Conservation (phyloP, 148 eudicot species). For the Limonium bicolor region DNA sequence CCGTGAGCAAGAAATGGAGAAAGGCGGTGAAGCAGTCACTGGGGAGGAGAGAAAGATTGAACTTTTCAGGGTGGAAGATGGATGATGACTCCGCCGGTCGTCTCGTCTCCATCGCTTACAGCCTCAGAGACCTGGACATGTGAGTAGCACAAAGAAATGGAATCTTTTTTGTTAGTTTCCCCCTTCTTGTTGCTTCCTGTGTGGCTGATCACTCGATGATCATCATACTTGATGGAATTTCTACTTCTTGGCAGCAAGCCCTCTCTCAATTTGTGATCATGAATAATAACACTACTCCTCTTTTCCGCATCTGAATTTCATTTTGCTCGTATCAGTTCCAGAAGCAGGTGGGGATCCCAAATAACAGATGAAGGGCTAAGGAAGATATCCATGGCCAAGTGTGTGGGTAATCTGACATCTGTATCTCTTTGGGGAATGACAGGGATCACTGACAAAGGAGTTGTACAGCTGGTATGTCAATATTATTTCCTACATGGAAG, state of each 20-base stretch:
- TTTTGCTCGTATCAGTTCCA: slow-evolving; percentile 38
- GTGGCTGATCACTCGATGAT: no score
- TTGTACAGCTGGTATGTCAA: slow-evolving; percentile 61
- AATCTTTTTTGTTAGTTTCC: no score
- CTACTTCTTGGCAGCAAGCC: no score
- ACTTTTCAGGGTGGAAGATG: slow-evolving; percentile 82
- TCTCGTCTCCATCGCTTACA: slow-evolving; percentile 54
- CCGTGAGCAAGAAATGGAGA: slow-evolving; percentile 76
- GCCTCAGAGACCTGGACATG: slow-evolving; percentile 94
- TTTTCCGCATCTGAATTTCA: no score
- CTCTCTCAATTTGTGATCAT: no score
- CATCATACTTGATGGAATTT: no score
- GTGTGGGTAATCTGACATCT: slow-evolving; percentile 59
- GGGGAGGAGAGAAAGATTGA: slow-evolving; percentile 50
- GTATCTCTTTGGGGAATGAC: slow-evolving; percentile 87
- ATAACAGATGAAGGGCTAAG: slow-evolving; percentile 76
- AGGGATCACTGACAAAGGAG: slow-evolving; percentile 78
- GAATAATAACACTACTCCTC: no score
- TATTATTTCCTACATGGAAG: not conserved
- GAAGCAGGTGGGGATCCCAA: slow-evolving; percentile 96
- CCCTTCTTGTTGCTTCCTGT: no score
- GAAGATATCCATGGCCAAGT: slow-evolving; percentile 60
- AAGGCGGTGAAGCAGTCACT: slow-evolving; percentile 72
- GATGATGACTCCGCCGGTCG: slow-evolving; percentile 80
- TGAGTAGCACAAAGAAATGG: no score